Evolutionary conservation across 257 asterid species (phyloP), one percentile per base, ranked within the genome.

Genomic region (Salvia miltiorrhiza): DNA sequence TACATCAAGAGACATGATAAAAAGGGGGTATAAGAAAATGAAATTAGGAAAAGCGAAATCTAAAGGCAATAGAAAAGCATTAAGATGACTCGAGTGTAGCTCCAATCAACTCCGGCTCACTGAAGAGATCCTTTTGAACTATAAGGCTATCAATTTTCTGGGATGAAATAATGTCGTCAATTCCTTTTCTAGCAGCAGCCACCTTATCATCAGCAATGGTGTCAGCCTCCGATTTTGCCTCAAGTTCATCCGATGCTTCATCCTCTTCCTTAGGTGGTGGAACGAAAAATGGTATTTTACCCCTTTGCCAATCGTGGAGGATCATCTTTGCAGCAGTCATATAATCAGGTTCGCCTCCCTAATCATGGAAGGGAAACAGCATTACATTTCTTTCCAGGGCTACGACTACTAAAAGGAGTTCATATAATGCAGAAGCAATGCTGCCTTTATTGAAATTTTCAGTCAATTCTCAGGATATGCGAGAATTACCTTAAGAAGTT

Each of bases 341-440:
- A 48, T 76, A 78, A 72, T 93, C 97, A 0, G 99, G 97, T 74
- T 93, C 99, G 9, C 99, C 99, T 35, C 99, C 99, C 99, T 93
- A 71, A 3, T 23, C 57, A 73, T 47, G 17, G 13, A 69, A 61
- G 53, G 14, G 44, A 49, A 23, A 24, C 24, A 6, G 30, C 10
- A 24, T 44, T 4, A n/a, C 14, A 0, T 32, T 4, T 13, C 13
- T 19, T 53, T 32, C 12, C 33, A 0, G 0, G 33, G 48, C 24
- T 44, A 8, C 19, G 6, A 65, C 47, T 39, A 30, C 20, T 13
- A 16, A 9, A 9, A 21, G 11, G n/a, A n/a, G n/a, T n/a, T n/a
- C n/a, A n/a, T n/a, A 17, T 23, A 47, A 40, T 10, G 3, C 23
- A 4, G 1, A 63, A 3, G 16, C 20, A 6, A 9, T 32, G 1